A percentile compares a stretch with the other conserved stretches of the same genome.
These are phyloP conservation scores for Colletotrichum phormii DNA, from an alignment of 2,329 filamentous ascomycete species.

Conservation along the genomic window DNA sequence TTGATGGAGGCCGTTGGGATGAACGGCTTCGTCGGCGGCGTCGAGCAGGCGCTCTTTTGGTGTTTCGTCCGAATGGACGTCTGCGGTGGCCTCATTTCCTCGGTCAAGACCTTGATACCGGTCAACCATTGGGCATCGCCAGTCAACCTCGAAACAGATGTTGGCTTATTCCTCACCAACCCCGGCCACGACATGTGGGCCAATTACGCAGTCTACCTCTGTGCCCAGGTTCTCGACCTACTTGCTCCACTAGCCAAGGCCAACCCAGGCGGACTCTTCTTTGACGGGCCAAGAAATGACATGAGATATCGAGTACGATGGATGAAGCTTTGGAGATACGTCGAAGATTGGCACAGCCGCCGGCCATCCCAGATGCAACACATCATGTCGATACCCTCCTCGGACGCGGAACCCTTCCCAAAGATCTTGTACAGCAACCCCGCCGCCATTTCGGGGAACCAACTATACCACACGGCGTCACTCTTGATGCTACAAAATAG, in stretches of 20 bases:
- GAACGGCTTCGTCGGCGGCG: slow-evolving; percentile 62
- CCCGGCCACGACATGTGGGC: slow-evolving; percentile 64
- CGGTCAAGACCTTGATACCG: slow-evolving; percentile 61
- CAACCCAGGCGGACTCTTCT: slow-evolving; percentile 54
- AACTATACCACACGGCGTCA: slow-evolving; percentile 67
- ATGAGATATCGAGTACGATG: slow-evolving; percentile 49
- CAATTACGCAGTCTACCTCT: slow-evolving; percentile 69
- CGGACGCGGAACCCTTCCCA: slow-evolving; percentile 57
- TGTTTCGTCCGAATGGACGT: slow-evolving; percentile 70
- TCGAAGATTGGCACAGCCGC: slow-evolving; percentile 60
- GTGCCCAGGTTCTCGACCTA: slow-evolving; percentile 60
- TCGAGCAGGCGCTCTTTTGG: slow-evolving; percentile 69
- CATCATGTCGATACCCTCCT: slow-evolving; percentile 50
- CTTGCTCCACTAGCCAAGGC: slow-evolving; percentile 47
- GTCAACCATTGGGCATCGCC: slow-evolving; percentile 57
- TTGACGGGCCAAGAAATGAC: slow-evolving; percentile 35
- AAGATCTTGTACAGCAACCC: slow-evolving; percentile 64
- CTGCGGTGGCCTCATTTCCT: slow-evolving; percentile 67
- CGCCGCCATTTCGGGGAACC: slow-evolving; percentile 67
- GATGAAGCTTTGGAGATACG: slow-evolving; percentile 60
- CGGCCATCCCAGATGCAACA: slow-evolving; percentile 61
- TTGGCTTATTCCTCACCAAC: slow-evolving; percentile 47
- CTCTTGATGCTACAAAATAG: slow-evolving; percentile 61
- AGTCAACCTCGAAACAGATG: slow-evolving; percentile 45
- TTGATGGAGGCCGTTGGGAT: slow-evolving; percentile 65